Conservation (phyloP, 192 early-diverging fungal genomes). For the Umbelopsis sp. region DNA sequence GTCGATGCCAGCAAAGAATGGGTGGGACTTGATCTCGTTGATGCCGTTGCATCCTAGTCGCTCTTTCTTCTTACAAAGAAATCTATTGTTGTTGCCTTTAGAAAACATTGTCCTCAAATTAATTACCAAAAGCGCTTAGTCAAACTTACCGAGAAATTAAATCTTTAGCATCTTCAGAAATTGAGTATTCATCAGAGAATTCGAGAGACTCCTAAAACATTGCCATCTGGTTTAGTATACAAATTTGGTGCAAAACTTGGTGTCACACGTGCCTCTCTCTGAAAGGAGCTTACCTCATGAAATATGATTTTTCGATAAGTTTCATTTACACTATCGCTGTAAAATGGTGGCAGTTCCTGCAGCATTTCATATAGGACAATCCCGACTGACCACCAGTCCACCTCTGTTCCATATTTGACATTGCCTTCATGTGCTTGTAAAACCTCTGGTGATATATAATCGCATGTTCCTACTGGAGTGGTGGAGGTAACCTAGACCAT, state of each 20-base stretch:
- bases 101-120: too few species aligned
- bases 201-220: slow-evolving; percentile 18
- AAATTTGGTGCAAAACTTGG: neutral
- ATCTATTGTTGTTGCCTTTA: slow-evolving; percentile 37
- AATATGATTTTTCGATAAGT: slow-evolving; percentile 88
- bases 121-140: too few species aligned
- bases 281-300: slow-evolving; percentile 59
- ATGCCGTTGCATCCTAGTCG: slow-evolving; percentile 69
- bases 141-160: slow-evolving; percentile 57
- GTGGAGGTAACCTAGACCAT: slow-evolving; percentile 51
- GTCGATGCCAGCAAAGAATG: slow-evolving; percentile 68
- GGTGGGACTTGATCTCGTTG: slow-evolving; percentile 65
- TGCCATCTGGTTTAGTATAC: neutral
- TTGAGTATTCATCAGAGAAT: slow-evolving; percentile 42
- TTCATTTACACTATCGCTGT: slow-evolving; percentile 81
- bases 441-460: slow-evolving; percentile 96
- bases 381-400: slow-evolving; percentile 91
- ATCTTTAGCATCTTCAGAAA: slow-evolving; percentile 69
- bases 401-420: slow-evolving; percentile 68
- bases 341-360: slow-evolving; percentile 86
- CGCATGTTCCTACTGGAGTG: slow-evolving; percentile 76
- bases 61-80: slow-evolving; percentile 72
- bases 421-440: slow-evolving; percentile 82
- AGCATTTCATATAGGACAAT: slow-evolving; percentile 87
- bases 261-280: neutral